Evolutionary conservation across 148 eudicot genomes (phyloP).

Genomic region (Silene latifolia): DNA sequence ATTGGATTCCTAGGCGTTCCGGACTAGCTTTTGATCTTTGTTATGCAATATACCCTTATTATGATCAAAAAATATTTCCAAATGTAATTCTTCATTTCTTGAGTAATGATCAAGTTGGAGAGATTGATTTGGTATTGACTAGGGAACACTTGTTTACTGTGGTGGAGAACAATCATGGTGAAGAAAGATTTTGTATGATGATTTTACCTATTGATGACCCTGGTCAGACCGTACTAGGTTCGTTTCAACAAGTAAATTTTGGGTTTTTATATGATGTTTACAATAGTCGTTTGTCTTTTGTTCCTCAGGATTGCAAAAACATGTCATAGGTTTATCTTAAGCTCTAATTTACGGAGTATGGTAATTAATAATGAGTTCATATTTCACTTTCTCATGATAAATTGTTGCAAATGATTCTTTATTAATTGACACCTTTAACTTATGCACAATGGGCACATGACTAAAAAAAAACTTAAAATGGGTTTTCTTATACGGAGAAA

Average conservation of each 20-base stretch:
- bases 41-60: neutral
- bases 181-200: neutral
- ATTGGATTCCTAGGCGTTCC: neutral
- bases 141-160: neutral
- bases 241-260: neutral
- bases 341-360: too few relatives aligned
- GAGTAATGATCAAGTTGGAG: neutral
- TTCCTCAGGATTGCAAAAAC: too few relatives aligned
- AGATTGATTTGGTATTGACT: neutral
- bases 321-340: too few relatives aligned
- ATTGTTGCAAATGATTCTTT: too few relatives aligned
- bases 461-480: too few relatives aligned
- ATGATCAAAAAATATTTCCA: neutral
- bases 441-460: too few relatives aligned
- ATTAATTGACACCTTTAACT: too few relatives aligned
- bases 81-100: neutral
- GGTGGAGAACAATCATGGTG: neutral
- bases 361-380: too few relatives aligned
- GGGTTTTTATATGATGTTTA: neutral
- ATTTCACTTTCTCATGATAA: too few relatives aligned
- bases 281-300: neutral
- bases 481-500: too few relatives aligned
- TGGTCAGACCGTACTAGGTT: neutral
- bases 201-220: neutral
- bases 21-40: neutral